Conservation (phyloP, 192 early-diverging fungal genomes). For the Backusella tarrabulga region DNA sequence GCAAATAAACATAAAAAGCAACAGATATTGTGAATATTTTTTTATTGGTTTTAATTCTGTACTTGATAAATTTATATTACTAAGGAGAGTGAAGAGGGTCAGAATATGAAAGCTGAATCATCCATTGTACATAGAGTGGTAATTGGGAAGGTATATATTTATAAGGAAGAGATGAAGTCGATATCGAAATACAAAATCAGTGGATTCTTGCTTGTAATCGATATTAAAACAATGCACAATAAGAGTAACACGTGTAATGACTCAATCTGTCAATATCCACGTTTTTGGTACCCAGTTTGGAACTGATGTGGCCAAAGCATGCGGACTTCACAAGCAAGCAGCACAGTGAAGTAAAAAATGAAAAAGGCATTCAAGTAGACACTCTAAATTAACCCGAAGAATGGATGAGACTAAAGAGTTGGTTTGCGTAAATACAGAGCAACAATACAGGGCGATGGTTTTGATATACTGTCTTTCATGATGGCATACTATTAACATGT, state of each 20-base stretch:
- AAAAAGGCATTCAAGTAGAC: neutral
- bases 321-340: neutral
- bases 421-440: neutral
- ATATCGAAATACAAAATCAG: neutral
- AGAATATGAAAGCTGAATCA: neutral
- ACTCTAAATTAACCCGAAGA: neutral
- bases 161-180: too few species aligned
- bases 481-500: neutral
- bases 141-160: too few species aligned
- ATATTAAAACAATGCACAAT: neutral
- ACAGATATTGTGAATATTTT: neutral
- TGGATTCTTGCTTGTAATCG: neutral
- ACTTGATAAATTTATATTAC: neutral
- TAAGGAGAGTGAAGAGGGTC: neutral
- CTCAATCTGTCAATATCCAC: neutral
- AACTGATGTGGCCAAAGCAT: neutral
- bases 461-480: too few species aligned
- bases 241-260: neutral
- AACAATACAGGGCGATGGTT: neutral
- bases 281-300: neutral
- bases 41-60: neutral
- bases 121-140: too few species aligned
- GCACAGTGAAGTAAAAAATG: neutral
- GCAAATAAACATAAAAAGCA: constrained; percentile 18
- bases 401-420: neutral